Base-by-base conservation (phyloP, 768 basidiomycete species). In the Leccinum subgranulosum region DNA sequence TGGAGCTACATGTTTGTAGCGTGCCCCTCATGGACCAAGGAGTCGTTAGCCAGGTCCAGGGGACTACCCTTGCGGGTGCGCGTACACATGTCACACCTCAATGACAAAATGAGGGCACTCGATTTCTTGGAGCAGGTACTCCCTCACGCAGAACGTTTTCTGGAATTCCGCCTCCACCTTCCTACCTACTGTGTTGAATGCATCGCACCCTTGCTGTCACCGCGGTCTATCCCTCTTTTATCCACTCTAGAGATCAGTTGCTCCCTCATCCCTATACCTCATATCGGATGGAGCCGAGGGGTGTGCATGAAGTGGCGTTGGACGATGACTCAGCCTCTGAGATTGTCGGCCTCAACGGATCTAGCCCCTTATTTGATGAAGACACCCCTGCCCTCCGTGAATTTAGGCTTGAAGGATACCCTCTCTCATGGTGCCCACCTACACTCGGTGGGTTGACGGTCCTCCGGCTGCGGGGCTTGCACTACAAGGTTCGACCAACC, bases 1-100 rank as follows among this genome's bases (percentile, higher is more conserved):
- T 56, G 55, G 55, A 23, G 28, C 27, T 49, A 54, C 28, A n/a
- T 56, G 55, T 56, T 54, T 25, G 17, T 56, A 23, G 51, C 12
- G 15, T 39, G 19, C 10, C 34, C 36, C 15, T 7, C 19, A 1
- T 54, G 54, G 54, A 55, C 54, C 4, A 34, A 54, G 0, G 36
- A 1, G 23, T n/a, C 6, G 34, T 28, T 56, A 19, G n/a, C 17
- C 28, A 53, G 51, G n/a, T 54, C 55, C 31, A 33, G 53, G 25
- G 17, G 14, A 19, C 17, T 53, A 33, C 50, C 54, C 23, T 33
- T 53, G 31, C 25, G 31, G 23, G 31, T 54, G n/a, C 21, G 17
- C 49, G 23, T 53, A 25, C 3, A 19, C 53, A 25, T 53, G 31
- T 10, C 50, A 25, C 49, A 23, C 5, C 6, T 33, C n/a, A 52